phyloP scores from a whole-genome alignment of 164 flowering plant species.

The Taxillus chinensis region DNA sequence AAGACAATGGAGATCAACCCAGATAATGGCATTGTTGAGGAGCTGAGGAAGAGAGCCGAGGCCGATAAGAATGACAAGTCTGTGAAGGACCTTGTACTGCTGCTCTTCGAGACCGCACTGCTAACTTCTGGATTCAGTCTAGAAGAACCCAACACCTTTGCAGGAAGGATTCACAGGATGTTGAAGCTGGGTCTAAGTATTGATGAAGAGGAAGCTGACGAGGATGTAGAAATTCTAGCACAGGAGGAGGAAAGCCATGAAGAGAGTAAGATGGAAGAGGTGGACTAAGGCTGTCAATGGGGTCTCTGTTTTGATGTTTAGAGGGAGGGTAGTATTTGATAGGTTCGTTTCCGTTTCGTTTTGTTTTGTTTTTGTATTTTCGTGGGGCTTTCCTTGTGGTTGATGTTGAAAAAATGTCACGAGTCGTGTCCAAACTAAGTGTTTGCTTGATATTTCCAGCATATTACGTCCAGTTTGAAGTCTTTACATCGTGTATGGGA shows the following conservation, averaged over 20 bases:
- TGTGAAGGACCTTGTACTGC: slow-evolving; percentile 49
- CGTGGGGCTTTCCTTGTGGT: no score
- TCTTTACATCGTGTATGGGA: no score
- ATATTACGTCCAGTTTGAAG: no score
- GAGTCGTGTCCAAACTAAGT: no score
- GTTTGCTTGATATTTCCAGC: no score
- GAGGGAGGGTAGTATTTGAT: no score
- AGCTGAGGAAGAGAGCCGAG: slow-evolving; percentile 68
- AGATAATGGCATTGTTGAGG: slow-evolving; percentile 67
- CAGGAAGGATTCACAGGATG: slow-evolving; percentile 60
- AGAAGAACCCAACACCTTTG: slow-evolving; percentile 66
- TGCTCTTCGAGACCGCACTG: slow-evolving; percentile 59
- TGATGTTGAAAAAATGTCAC: no score
- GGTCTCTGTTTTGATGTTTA: no score
- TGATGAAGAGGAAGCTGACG: slow-evolving; percentile 51
- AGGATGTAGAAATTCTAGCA: slow-evolving; percentile 45
- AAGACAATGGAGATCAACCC: slow-evolving; percentile 81
- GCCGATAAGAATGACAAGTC: slow-evolving; percentile 65
- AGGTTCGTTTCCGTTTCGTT: no score
- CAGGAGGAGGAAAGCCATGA: slow-evolving; percentile 46
- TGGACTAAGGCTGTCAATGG: slow-evolving; percentile 20
- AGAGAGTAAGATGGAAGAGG: slow-evolving; percentile 71
- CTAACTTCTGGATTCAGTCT: slow-evolving; percentile 67
- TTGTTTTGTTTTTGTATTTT: no score
- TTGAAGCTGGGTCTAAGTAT: slow-evolving; percentile 64